A percentile compares a stretch with the other conserved stretches of the same genome.
phyloP scores from a whole-genome alignment of 306 rosid genomes.

The Medicago ruthenica region DNA sequence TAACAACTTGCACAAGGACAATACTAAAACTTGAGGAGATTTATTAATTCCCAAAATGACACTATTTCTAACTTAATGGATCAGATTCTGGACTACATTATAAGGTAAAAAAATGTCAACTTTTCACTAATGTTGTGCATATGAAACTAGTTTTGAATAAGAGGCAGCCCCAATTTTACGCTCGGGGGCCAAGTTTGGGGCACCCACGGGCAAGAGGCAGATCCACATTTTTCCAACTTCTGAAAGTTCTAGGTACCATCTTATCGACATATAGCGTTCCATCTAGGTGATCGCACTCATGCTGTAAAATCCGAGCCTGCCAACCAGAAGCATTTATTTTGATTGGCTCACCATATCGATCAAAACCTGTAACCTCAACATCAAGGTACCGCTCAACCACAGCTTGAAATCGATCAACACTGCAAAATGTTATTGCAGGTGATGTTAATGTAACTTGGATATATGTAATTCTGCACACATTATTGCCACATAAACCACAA shows the following conservation, averaged over 20 bases:
- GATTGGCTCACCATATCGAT: constrained; percentile 68
- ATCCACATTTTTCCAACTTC: constrained; percentile 67
- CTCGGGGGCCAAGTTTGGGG: constrained; percentile 68
- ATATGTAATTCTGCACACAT: background rate
- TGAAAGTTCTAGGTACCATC: constrained; percentile 87
- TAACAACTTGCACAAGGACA: background rate
- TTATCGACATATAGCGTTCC: constrained; percentile 87
- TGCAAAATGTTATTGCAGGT: constrained; percentile 44
- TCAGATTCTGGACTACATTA: background rate
- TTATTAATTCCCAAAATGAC: background rate
- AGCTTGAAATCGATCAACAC: constrained; percentile 83
- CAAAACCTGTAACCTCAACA: constrained; percentile 82
- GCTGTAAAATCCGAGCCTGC: constrained; percentile 94
- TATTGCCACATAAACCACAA: background rate
- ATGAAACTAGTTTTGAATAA: constrained; percentile 4
- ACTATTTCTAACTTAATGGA: background rate
- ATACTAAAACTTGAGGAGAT: background rate
- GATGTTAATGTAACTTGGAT: constrained; percentile 9
- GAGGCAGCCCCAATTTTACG: background rate
- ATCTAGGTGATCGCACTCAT: constrained; percentile 90
- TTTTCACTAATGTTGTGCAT: constrained; percentile 14
- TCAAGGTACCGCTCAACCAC: constrained; percentile 80
- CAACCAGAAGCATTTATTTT: constrained; percentile 77
- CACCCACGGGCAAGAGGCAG: constrained; percentile 85
- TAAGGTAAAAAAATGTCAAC: background rate